phyloP scores from a whole-genome alignment of 352 stramenopile species.

The Phytophthora fragariae region DNA sequence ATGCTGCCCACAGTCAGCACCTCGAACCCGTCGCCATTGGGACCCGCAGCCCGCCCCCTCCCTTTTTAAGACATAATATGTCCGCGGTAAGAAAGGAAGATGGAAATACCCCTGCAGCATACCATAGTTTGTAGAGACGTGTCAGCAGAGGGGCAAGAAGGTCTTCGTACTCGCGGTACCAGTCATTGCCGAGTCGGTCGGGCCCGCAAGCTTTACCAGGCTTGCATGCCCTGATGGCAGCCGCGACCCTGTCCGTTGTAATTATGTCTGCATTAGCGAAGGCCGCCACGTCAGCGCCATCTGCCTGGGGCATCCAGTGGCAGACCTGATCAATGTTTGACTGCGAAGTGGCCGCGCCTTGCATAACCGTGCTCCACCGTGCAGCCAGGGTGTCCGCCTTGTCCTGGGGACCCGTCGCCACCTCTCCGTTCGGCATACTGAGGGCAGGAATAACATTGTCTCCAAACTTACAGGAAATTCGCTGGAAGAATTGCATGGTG shows the following conservation, averaged over 20 bases:
- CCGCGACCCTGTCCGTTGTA: background rate
- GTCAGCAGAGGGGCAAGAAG: background rate
- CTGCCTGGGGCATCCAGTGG: background rate
- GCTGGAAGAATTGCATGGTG: no score
- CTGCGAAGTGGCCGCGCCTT: no score
- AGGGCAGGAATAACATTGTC: no score
- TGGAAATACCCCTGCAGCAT: background rate
- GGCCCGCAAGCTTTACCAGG: background rate
- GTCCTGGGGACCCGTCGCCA: no score
- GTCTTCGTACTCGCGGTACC: background rate
- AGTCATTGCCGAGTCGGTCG: background rate
- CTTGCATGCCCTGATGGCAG: background rate
- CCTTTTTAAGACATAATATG: background rate
- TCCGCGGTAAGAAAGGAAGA: background rate
- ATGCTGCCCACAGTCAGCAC: constrained; percentile 41
- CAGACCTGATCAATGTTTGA: no score
- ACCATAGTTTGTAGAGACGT: background rate
- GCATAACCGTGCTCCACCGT: no score
- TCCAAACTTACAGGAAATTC: no score
- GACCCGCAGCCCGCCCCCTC: background rate
- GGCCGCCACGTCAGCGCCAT: background rate
- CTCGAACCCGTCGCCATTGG: constrained; percentile 25
- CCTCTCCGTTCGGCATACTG: no score
- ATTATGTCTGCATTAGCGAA: background rate
- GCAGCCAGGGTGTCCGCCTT: no score